Evolutionary conservation across 108 stramenopile species (phyloP).

Genomic region (Cyclostephanos tholiformis): DNA sequence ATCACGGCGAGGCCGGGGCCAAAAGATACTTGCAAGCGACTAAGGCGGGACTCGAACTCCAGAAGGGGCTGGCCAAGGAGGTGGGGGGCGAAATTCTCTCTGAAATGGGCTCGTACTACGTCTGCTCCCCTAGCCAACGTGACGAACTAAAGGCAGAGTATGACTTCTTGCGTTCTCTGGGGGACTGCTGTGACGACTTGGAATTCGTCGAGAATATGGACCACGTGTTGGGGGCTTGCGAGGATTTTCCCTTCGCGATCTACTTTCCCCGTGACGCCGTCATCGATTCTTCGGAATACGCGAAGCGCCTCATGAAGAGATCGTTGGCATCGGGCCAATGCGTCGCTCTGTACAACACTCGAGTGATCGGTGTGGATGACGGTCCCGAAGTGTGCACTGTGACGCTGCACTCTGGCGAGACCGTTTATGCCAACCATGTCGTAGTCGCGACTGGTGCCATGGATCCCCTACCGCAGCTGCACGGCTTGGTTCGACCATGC

Average conservation of each 20-base stretch:
- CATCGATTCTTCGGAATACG: slow-evolving; percentile 49
- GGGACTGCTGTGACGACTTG: slow-evolving; percentile 22
- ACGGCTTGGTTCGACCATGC: slow-evolving; percentile 41
- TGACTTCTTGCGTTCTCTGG: slow-evolving; percentile 21
- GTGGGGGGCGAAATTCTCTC: slow-evolving; percentile 22
- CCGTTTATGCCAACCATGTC: slow-evolving; percentile 20
- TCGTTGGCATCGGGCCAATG: no score
- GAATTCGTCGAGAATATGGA: slow-evolving; percentile 36
- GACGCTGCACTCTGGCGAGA: not conserved
- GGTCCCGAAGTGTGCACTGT: not conserved
- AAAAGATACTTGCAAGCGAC: slow-evolving; percentile 37
- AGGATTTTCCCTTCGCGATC: slow-evolving; percentile 43
- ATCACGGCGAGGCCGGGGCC: slow-evolving; percentile 46
- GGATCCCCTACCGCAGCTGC: slow-evolving; percentile 20
- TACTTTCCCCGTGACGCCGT: slow-evolving; percentile 54
- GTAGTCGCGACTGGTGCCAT: slow-evolving; percentile 50
- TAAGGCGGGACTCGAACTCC: slow-evolving; percentile 38
- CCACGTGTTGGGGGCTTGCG: slow-evolving; percentile 26
- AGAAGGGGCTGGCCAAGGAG: slow-evolving; percentile 38
- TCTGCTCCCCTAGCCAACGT: slow-evolving; percentile 21
- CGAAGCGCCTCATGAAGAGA: slow-evolving; percentile 31
- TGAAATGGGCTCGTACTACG: slow-evolving; percentile 52
- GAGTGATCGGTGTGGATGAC: not conserved
- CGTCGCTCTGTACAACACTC: no score
- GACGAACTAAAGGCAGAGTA: slow-evolving; percentile 40